Base-by-base conservation (phyloP, 441 rosid species). In the Pelargonium citronellum region DNA sequence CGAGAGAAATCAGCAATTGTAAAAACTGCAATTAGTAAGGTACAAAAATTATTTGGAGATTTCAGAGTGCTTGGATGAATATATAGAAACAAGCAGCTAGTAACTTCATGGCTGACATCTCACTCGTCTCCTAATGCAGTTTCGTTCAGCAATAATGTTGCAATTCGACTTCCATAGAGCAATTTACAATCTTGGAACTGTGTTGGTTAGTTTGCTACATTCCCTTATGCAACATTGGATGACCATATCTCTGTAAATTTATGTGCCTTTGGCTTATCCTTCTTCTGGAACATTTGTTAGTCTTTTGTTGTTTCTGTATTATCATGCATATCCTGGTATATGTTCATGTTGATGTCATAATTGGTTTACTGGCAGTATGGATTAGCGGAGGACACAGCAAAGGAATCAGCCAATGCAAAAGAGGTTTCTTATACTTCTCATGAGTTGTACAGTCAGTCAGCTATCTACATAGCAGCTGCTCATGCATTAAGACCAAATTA, bases 111-210 rank as follows among this genome's bases (percentile, higher is more conserved):
- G 67, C 51, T 70, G 58, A 19, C 73, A 66, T 71, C 67, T 69
- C 41, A 13, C 46, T 67, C 71, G 34, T 71, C 72, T 70, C 75
- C 24, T 17, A 43, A 65, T 85, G 86, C 89, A 95, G 99, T 95
- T 95, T 61, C 92, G 97, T 67, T 89, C 96, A 44, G 99, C 97
- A 68, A 95, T 95, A 83, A 86, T 83, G 75, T 79, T 92, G 84
- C 99, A 95, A 68, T 95, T 90, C 80, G 97, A 92, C 81, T 95
- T 95, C 76, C 99, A 95, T 78, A 82, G 97, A 81, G 99, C 96
- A 75, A 95, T 91, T 66, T 90, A 91, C 90, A 91, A 94, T 82
- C 97, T 91, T 22, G 99, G 99, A 80, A 95, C 99, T 75, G 99
- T 95, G 74, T 80, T 95, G 94, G 99, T 92, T 34, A 81, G 88